Base-by-base conservation (phyloP, 2,329 filamentous ascomycete species). In the Endoconidiophora polonica region DNA sequence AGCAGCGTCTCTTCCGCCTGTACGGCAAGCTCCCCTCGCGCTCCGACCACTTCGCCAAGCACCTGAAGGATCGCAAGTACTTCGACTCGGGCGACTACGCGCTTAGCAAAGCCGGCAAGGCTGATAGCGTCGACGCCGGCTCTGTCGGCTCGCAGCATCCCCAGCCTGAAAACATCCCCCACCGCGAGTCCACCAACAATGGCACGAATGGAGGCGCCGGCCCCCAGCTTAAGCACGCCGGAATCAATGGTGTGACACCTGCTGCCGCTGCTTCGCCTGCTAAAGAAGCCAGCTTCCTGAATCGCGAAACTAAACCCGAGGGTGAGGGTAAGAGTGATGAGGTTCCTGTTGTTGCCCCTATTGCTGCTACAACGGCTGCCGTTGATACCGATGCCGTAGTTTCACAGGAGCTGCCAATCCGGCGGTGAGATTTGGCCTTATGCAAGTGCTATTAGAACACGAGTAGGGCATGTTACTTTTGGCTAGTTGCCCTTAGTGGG, bases 41-140 rank as follows among this genome's bases (percentile, higher is more conserved):
- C 66, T 93, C 88, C 66, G 90, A 95, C 66, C 77, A 95, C 61
- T 81, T 96, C 59, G 87, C 93, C 73, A 96, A 96, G 73, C 94
- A 96, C 65, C 78, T 96, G 63, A 95, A 95, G 76, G 91, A 96
- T 66, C 88, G 91, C 72, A 98, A 94, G 71, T 95, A 94, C 71
- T 95, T 95, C 67, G 87, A 95, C 71, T 91, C 84, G 54, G 88
- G 87, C 62, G 87, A 95, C 70, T 95, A 94, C 61, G 88, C 88
- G 62, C 84, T 94, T 69, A 90, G 84, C 66, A 94, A 95, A 72
- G 91, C 91, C 54, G 91, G 91, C 67, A 96, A 96, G 71, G 87
- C 86, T 65, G 85, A 88, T 61, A 84, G 91, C 62, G 83, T 91
- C 61, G 90, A 93, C 62, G 86, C 94, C 54, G 94, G 90, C 62